Evolutionary conservation across 1,139 yeast species (phyloP).

Genomic region (Nakaseomyces glabratus): DNA sequence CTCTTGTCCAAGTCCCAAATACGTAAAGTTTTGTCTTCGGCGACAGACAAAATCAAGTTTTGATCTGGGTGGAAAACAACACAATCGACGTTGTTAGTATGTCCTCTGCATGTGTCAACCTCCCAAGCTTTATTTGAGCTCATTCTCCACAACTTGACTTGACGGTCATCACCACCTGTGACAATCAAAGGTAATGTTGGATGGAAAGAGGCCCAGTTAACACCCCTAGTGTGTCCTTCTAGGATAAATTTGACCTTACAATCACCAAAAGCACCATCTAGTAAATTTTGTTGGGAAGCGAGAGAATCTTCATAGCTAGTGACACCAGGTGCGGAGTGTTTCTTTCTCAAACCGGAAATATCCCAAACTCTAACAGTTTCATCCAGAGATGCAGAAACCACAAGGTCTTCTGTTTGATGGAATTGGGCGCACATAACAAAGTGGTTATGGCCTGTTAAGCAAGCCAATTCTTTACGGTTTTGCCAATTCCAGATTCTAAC

Average conservation of each 20-base stretch:
- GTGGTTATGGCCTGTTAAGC: slow-evolving; percentile 96
- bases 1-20: slow-evolving; percentile 96
- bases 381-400: slow-evolving; percentile 92
- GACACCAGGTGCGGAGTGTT: slow-evolving; percentile 74
- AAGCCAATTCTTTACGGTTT: slow-evolving; percentile 93
- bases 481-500: slow-evolving; percentile 99
- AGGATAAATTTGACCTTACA: slow-evolving; percentile 92
- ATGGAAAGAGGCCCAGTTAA: slow-evolving; percentile 97
- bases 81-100: slow-evolving; percentile 83
- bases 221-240: slow-evolving; percentile 98
- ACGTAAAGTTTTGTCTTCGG: slow-evolving; percentile 95
- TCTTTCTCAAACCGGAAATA: slow-evolving; percentile 87
- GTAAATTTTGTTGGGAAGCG: slow-evolving; percentile 56
- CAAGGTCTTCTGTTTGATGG: slow-evolving; percentile 90
- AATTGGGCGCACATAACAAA: slow-evolving; percentile 98
- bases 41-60: slow-evolving; percentile 84
- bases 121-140: slow-evolving; percentile 98
- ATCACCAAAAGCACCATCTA: slow-evolving; percentile 92
- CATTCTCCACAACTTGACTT: slow-evolving; percentile 96
- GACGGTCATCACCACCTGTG: slow-evolving; percentile 93
- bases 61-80: slow-evolving; percentile 90
- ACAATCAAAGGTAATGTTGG: slow-evolving; percentile 93
- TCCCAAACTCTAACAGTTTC: slow-evolving; percentile 99
- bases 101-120: slow-evolving; percentile 97
- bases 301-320: slow-evolving; percentile 61